Percentiles rank a stretch among this genome's conserved stretches.
phyloP scores from a whole-genome alignment of 2,329 filamentous ascomycete species.

The Eurotiales sp. region DNA sequence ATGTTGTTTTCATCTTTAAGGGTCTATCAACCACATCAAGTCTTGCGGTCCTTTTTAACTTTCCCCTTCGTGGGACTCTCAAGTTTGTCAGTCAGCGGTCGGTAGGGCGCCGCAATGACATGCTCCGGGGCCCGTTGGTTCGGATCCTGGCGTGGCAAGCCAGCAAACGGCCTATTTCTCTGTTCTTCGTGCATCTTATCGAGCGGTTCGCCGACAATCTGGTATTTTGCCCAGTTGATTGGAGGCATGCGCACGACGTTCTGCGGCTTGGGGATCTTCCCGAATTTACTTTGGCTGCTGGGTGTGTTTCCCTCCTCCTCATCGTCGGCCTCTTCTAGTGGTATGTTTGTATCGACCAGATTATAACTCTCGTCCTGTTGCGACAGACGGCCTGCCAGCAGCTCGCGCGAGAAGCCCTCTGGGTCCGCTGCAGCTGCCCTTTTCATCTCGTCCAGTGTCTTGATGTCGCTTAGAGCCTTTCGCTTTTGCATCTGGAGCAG shows the following conservation, averaged over 20 bases:
- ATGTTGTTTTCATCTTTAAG: no score
- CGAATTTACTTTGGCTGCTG: slow-evolving; percentile 45
- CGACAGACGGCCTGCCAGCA: slow-evolving; percentile 60
- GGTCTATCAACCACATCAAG: no score
- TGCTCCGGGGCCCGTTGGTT: slow-evolving; percentile 45
- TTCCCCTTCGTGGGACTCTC: slow-evolving; percentile 32
- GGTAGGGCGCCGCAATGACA: slow-evolving; percentile 56
- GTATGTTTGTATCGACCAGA: slow-evolving; percentile 27
- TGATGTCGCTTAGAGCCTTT: slow-evolving; percentile 72
- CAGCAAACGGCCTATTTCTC: slow-evolving; percentile 54
- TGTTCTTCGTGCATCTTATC: slow-evolving; percentile 85
- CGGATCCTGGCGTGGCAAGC: slow-evolving; percentile 36
- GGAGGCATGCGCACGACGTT: slow-evolving; percentile 80
- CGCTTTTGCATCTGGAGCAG: slow-evolving; percentile 82
- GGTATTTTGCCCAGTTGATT: slow-evolving; percentile 93
- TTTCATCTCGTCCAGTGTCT: slow-evolving; percentile 65
- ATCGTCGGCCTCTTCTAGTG: slow-evolving; percentile 29
- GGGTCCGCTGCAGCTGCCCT: slow-evolving; percentile 67
- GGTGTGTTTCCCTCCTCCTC: not conserved
- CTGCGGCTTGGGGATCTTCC: slow-evolving; percentile 69
- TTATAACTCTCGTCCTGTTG: slow-evolving; percentile 29
- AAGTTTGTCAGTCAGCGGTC: slow-evolving; percentile 54
- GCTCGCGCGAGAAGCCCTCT: slow-evolving; percentile 65
- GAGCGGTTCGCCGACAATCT: slow-evolving; percentile 77
- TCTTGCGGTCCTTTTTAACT: slow-evolving; percentile 32